These are phyloP conservation scores for Tillandsia fasciculata DNA, from an alignment of 176 grass and related monocot species.

Conservation along the genomic window DNA sequence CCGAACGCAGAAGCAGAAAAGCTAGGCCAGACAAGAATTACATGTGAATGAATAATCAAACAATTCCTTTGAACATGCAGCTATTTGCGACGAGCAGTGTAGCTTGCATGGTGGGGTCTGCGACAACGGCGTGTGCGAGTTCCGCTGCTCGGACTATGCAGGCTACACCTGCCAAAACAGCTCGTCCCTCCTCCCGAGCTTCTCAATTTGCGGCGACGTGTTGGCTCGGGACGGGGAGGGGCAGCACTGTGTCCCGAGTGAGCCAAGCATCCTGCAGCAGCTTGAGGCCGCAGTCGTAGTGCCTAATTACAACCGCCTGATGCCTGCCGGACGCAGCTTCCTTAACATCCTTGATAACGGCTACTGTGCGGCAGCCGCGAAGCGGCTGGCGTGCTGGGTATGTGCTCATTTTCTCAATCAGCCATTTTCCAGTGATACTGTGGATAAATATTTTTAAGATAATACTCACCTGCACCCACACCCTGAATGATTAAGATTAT, in stretches of 20 bases:
- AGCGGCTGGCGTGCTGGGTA: conserved; percentile 98
- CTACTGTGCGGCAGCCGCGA: conserved; percentile 86
- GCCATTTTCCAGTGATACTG: background rate
- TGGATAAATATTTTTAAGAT: background rate
- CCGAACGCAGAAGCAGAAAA: background rate
- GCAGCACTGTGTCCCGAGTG: conserved; percentile 94
- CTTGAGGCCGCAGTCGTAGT: conserved; percentile 85
- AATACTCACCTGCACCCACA: background rate
- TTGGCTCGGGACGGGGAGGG: conserved; percentile 67
- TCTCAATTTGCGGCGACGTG: conserved; percentile 94
- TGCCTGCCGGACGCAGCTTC: conserved; percentile 69
- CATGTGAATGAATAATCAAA: background rate
- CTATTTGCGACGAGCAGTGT: conserved; percentile 94
- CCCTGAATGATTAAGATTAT: background rate
- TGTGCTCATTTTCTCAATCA: background rate
- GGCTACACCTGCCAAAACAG: conserved; percentile 99
- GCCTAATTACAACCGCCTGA: conserved; percentile 97
- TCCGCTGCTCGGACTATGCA: conserved; percentile 97
- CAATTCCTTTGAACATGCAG: conserved; percentile 39
- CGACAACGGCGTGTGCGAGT: conserved; percentile 95
- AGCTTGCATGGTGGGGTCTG: conserved; percentile 99
- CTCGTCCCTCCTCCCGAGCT: conserved; percentile 59
- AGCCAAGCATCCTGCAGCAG: conserved; percentile 87
- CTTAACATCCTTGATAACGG: conserved; percentile 90
- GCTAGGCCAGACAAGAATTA: background rate